These are phyloP conservation scores for Ceratocystis eucalypticola DNA, from an alignment of 2,329 filamentous ascomycete genomes.

Conservation along the genomic window DNA sequence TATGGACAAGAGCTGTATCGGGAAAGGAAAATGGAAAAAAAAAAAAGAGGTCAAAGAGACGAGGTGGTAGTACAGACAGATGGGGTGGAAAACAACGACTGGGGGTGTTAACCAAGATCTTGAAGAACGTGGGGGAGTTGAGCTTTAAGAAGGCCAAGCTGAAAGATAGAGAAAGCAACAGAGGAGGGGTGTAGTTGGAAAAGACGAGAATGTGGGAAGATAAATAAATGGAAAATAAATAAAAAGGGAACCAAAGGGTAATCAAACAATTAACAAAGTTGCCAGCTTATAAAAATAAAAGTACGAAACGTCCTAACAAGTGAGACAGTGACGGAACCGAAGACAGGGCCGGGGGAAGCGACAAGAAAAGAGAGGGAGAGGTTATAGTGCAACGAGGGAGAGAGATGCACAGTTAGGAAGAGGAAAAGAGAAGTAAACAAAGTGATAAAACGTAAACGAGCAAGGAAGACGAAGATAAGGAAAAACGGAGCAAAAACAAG, in stretches of 20 bases:
- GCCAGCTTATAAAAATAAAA: background rate
- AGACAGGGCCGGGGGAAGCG: background rate
- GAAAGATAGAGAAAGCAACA: background rate
- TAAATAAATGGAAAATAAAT: background rate
- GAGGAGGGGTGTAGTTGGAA: background rate
- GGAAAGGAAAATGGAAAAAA: background rate
- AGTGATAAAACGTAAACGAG: no score
- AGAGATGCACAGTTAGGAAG: background rate
- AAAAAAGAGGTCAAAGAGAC: conserved; percentile 2
- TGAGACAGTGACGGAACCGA: conserved; percentile 1
- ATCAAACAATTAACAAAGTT: conserved; percentile 1
- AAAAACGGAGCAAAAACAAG: background rate
- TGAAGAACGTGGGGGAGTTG: background rate
- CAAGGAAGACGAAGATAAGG: background rate
- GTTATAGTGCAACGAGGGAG: background rate
- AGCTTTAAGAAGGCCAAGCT: conserved; percentile 2
- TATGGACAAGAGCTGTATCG: background rate
- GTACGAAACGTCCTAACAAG: conserved; percentile 1
- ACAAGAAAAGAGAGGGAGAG: background rate
- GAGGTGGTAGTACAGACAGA: background rate
- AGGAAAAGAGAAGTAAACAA: background rate
- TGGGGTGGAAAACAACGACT: background rate
- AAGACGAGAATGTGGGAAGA: background rate
- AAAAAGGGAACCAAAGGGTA: background rate
- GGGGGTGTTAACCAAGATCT: background rate